Conservation (phyloP, 805 yeast species). For the Lipomyces sp. region DNA sequence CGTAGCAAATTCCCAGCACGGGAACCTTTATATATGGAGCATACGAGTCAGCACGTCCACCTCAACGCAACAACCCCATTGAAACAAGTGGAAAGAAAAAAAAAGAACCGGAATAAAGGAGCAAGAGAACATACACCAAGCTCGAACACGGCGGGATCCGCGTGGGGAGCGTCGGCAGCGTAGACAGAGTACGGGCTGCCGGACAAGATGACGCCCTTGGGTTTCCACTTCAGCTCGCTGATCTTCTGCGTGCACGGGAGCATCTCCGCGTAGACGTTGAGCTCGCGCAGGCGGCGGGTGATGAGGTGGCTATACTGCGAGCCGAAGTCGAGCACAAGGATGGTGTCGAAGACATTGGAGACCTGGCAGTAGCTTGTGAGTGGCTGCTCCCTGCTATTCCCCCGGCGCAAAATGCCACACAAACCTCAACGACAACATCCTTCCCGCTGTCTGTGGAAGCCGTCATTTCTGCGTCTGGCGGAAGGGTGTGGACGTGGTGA, state of each 20-base stretch:
- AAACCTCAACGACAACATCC: no score
- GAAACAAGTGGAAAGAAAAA: neutral
- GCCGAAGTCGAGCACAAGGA: constrained; percentile 94
- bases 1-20: constrained; percentile 95
- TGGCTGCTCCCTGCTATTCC: no score
- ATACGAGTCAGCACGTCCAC: neutral
- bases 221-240: constrained; percentile 85
- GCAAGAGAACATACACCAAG: constrained; percentile 49
- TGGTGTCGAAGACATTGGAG: constrained; percentile 89
- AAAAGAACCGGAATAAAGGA: neutral
- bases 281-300: constrained; percentile 95
- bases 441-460: no score
- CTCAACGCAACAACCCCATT: neutral
- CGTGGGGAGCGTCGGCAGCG: constrained; percentile 94
- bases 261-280: constrained; percentile 98
- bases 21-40: constrained; percentile 48
- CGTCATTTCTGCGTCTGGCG: no score
- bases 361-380: constrained; percentile 46
- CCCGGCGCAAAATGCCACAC: no score
- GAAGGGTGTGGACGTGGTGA: no score
- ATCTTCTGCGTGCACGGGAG: constrained; percentile 98
- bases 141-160: constrained; percentile 88
- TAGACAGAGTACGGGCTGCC: constrained; percentile 99
- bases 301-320: constrained; percentile 97
- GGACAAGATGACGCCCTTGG: constrained; percentile 91